These are phyloP conservation scores for Colletotrichum lini DNA, from an alignment of 2,329 filamentous ascomycete species.

Conservation along the genomic window DNA sequence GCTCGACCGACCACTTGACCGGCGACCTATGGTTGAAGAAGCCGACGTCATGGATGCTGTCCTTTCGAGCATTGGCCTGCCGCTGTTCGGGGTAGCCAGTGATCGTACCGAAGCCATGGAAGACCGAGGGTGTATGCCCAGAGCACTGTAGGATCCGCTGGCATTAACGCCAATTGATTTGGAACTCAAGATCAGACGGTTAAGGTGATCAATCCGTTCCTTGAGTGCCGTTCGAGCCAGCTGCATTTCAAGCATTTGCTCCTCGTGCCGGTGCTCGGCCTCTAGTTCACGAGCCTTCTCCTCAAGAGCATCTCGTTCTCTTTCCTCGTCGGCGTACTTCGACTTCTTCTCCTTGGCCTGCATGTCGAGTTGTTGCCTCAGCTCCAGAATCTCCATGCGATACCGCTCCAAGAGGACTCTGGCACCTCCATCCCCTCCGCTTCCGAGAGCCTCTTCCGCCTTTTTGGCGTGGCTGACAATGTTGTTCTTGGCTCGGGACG, in stretches of 20 bases:
- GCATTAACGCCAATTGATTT: constrained; percentile 95
- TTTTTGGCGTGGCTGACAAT: constrained; percentile 97
- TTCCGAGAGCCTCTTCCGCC: constrained; percentile 88
- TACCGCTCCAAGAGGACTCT: constrained; percentile 93
- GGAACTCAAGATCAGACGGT: constrained; percentile 93
- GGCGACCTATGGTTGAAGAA: constrained; percentile 70
- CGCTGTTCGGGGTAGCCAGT: constrained; percentile 72
- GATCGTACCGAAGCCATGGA: constrained; percentile 73
- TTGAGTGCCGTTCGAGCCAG: constrained; percentile 95
- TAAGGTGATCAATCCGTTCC: constrained; percentile 97
- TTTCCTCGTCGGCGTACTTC: constrained; percentile 75
- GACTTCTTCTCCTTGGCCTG: constrained; percentile 80
- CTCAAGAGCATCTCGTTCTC: constrained; percentile 75
- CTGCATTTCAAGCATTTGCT: constrained; percentile 99
- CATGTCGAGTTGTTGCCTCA: constrained; percentile 85
- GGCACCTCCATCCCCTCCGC: constrained; percentile 86
- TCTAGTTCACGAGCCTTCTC: constrained; percentile 84
- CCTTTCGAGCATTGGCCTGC: constrained; percentile 70
- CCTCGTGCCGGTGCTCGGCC: constrained; percentile 88
- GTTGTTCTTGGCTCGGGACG: constrained; percentile 95
- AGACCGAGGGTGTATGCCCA: constrained; percentile 68
- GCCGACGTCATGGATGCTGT: constrained; percentile 78
- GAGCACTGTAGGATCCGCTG: constrained; percentile 78
- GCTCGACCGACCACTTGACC: constrained; percentile 65
- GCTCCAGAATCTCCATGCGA: constrained; percentile 89